A percentile compares a stretch with the other conserved stretches of the same genome.
Evolutionary conservation across 768 basidiomycete genomes (phyloP).

Genomic region (Nevesoporus exiguus): DNA sequence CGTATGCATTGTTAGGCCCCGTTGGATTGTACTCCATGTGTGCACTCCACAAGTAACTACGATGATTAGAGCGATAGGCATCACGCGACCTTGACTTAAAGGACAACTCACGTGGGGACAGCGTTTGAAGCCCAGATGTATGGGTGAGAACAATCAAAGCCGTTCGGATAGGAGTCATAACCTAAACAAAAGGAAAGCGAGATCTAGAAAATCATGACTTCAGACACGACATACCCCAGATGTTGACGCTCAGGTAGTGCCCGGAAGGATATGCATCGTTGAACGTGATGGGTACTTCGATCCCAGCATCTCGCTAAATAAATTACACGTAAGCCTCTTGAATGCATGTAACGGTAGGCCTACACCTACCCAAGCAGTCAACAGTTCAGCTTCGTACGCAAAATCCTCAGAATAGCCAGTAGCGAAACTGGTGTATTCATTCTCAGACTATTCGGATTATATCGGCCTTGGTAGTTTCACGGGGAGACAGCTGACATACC

Average conservation of each 20-base stretch:
- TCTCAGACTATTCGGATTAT: slow-evolving; percentile 41
- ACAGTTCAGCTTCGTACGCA: slow-evolving; percentile 42
- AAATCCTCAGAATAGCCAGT: slow-evolving; percentile 38
- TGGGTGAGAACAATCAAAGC: slow-evolving; percentile 52
- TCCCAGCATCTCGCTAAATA: slow-evolving; percentile 39
- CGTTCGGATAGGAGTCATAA: slow-evolving; percentile 42
- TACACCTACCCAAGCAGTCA: slow-evolving; percentile 23
- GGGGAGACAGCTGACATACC: slow-evolving; percentile 25
- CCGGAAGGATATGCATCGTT: slow-evolving; percentile 48
- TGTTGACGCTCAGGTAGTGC: slow-evolving; percentile 43
- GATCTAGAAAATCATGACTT: background rate
- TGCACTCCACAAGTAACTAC: slow-evolving; percentile 41
- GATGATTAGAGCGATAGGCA: background rate
- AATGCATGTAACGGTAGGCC: background rate
- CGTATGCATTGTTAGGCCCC: slow-evolving; percentile 22
- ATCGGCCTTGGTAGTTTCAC: slow-evolving; percentile 19
- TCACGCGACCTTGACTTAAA: background rate
- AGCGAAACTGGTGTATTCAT: slow-evolving; percentile 44
- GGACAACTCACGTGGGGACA: slow-evolving; percentile 35
- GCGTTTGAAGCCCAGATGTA: slow-evolving; percentile 42
- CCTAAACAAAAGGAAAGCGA: slow-evolving; percentile 7
- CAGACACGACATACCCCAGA: slow-evolving; percentile 39
- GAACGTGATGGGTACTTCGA: slow-evolving; percentile 45
- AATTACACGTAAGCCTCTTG: slow-evolving; percentile 1
- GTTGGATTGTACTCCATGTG: slow-evolving; percentile 21